Conservation (phyloP, 1,284 basidiomycete genomes). For the Naganishia sp. region DNA sequence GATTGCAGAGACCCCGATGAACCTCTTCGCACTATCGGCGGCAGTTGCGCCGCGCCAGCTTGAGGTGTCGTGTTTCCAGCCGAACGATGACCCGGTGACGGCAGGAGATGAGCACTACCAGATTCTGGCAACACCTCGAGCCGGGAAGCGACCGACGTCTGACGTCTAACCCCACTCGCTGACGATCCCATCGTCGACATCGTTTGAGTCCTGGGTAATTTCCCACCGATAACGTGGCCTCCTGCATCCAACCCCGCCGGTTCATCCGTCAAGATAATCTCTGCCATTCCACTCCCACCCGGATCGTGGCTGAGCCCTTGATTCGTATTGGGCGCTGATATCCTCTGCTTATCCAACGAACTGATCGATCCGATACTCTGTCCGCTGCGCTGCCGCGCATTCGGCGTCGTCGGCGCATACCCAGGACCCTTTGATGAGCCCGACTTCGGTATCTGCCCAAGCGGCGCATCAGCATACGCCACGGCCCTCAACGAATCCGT, state of each 20-base stretch:
- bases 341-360: constrained; percentile 24
- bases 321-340: constrained; percentile 44
- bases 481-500: constrained; percentile 33
- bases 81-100: constrained; percentile 2
- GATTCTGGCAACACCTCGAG: constrained; percentile 59
- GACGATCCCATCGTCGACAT: constrained; percentile 17
- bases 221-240: constrained; percentile 7
- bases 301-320: constrained; percentile 11
- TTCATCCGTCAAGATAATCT: constrained; percentile 24
- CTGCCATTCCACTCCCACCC: constrained; percentile 6
- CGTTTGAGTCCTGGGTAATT: constrained; percentile 14
- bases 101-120: constrained; percentile 14
- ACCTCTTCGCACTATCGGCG: constrained; percentile 7
- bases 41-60: constrained; percentile 9
- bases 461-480: constrained; percentile 44
- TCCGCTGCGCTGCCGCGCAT: constrained; percentile 33
- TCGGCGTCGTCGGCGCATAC: constrained; percentile 22
- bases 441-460: constrained; percentile 22
- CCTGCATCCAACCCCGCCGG: constrained; percentile 23
- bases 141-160: constrained; percentile 49
- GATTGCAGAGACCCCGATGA: constrained; percentile 20
- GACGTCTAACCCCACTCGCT: constrained; percentile 12
- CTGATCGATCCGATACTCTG: constrained; percentile 9
- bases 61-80: not conserved
- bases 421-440: constrained; percentile 22